phyloP scores from a whole-genome alignment of 208 protist species.

The Tritrichomonas foetus region DNA sequence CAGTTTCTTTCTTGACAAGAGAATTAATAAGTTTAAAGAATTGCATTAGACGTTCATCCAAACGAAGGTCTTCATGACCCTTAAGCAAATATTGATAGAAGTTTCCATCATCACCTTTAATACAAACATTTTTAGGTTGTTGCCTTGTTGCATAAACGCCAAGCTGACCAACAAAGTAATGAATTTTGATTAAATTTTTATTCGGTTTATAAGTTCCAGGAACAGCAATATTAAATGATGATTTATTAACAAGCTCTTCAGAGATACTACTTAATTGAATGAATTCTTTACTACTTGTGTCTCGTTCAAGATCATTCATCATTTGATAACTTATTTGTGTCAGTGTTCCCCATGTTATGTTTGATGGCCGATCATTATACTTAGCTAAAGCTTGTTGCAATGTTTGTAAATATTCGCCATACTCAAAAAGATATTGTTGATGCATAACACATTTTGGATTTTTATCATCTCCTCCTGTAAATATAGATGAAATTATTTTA shows the following conservation, averaged over 20 bases:
- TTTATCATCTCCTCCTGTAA: not conserved
- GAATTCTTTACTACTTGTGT: not conserved
- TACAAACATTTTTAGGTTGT: not conserved
- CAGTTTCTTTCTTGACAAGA: not conserved
- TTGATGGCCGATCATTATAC: not conserved
- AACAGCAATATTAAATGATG: not conserved
- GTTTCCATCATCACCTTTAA: conserved; percentile 25
- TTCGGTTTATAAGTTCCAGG: conserved; percentile 9
- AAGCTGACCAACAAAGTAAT: not conserved
- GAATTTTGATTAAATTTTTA: not conserved
- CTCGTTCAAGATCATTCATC: not conserved
- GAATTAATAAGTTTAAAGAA: conserved; percentile 1
- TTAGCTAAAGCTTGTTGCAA: not conserved
- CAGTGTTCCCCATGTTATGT: not conserved
- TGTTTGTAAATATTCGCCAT: not conserved
- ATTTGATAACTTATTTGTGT: not conserved
- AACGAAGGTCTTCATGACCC: conserved; percentile 7
- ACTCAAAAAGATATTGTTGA: not conserved
- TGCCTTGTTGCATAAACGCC: not conserved
- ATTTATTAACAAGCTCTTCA: not conserved
- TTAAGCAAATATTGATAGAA: conserved; percentile 41
- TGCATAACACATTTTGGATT: not conserved
- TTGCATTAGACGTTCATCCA: conserved; percentile 43
- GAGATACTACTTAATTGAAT: not conserved
- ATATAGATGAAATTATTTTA: not conserved